These are phyloP conservation scores for Trichaptum fuscoviolaceum DNA, from an alignment of 768 basidiomycete species.

Conservation along the genomic window DNA sequence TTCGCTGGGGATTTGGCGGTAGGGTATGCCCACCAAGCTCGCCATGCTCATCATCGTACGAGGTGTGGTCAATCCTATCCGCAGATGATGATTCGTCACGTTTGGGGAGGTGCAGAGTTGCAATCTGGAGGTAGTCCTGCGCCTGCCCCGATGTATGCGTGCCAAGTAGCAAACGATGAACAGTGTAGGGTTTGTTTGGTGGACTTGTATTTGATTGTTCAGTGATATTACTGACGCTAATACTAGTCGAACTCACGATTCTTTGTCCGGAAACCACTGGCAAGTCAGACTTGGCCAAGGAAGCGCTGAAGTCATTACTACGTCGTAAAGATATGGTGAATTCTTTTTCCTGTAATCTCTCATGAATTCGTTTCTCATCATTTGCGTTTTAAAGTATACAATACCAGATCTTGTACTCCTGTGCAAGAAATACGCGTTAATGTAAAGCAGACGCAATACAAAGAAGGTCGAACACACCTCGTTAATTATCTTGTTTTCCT, in stretches of 20 bases:
- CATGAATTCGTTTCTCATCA: conserved; percentile 5
- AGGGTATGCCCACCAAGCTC: conserved; percentile 92
- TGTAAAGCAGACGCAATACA: conserved; percentile 3
- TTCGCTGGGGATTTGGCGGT: conserved; percentile 68
- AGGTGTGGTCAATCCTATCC: conserved; percentile 69
- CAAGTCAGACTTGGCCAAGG: conserved; percentile 98
- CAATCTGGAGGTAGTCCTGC: conserved; percentile 94
- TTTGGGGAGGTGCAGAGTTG: conserved; percentile 89
- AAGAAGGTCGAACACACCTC: conserved; percentile 47
- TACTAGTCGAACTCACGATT: conserved; percentile 56
- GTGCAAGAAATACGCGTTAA: conserved; percentile 4
- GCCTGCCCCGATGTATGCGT: conserved; percentile 96
- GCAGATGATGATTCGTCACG: conserved; percentile 61
- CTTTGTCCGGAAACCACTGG: conserved; percentile 98
- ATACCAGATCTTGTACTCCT: conserved; percentile 88
- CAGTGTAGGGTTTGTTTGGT: conserved; percentile 87
- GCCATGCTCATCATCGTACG: conserved; percentile 90
- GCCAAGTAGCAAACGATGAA: conserved; percentile 90
- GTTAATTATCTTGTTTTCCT: conserved; percentile 85
- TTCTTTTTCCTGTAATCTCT: conserved; percentile 76
- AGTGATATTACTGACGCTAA: conserved; percentile 2
- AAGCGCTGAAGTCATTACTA: conserved; percentile 94
- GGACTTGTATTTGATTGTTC: conserved; percentile 47
- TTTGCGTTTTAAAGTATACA: conserved; percentile 6
- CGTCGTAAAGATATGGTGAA: conserved; percentile 95